Percentiles rank a stretch among this genome's conserved stretches.
Evolutionary conservation across 139 green algal species (phyloP).

Genomic region (Auxenochlorella pyrenoidosa): DNA sequence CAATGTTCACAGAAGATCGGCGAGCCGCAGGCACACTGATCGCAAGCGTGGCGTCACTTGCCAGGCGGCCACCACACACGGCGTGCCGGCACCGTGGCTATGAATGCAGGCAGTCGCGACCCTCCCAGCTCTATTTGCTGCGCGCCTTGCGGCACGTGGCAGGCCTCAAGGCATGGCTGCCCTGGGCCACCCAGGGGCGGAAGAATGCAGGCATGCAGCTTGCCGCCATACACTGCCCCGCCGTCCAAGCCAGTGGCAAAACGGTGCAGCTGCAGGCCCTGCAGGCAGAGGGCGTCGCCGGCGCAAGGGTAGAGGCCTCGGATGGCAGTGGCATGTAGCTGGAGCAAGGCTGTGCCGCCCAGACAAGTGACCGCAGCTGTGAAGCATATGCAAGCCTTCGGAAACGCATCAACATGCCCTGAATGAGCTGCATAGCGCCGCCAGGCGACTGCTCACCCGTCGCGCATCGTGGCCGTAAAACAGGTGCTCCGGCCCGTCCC

Average conservation of each 20-base stretch:
- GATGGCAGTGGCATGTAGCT: neutral
- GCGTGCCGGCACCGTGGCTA: conserved; percentile 5
- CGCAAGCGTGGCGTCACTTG: neutral
- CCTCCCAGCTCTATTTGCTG: conserved; percentile 5
- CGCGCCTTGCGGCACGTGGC: neutral
- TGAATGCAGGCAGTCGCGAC: conserved; percentile 1
- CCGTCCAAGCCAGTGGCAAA: conserved; percentile 81
- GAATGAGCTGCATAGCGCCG: no score
- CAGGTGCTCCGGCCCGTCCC: conserved; percentile 70
- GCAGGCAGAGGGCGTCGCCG: neutral
- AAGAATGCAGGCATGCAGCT: conserved; percentile 72
- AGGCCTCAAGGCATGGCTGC: neutral
- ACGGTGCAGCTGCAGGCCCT: conserved; percentile 57
- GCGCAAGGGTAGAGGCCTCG: neutral
- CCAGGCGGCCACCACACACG: neutral
- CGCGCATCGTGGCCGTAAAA: conserved; percentile 35
- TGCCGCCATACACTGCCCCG: conserved; percentile 77
- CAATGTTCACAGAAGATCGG: no score
- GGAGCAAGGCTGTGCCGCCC: no score
- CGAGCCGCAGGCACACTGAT: no score
- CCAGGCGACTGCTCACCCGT: no score
- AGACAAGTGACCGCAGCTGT: no score
- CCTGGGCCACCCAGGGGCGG: neutral
- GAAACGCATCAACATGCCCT: no score
- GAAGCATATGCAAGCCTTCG: no score